Base-by-base conservation (phyloP, 2,329 filamentous ascomycete species). In the Orbilia ellipsospora region DNA sequence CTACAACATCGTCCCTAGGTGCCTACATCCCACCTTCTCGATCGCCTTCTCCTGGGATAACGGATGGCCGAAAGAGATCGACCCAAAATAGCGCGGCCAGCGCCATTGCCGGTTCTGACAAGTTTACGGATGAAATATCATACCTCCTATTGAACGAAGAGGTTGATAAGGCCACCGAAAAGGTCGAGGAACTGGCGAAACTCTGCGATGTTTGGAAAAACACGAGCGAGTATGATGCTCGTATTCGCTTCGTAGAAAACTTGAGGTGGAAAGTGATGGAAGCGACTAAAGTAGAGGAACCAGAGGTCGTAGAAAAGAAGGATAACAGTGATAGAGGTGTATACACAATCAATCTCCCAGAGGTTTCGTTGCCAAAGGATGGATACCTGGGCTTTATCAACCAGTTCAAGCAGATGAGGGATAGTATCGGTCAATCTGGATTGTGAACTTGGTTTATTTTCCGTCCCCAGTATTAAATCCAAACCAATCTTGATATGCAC, bases 161-260 rank as follows among this genome's bases (percentile, higher is more conserved):
- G 15, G 85, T 95, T 7, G 90, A 92, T 77, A 89, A 89, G 69
- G 95, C 95, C 0, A 88, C 88, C 12, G 86, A 86, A 66, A 86
- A 92, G 52, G 89, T 98, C 13, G 90, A 93, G 80, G 89, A 92
- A 80, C 85, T 98, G 67, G 90, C 93, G 80, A 87, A 89, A 77
- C 83, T 98, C 77, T 88, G 89, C 2, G 84, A 84, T n/a, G 89
- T 99, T 20, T 99, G 95, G 94, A 94, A 91, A 81, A 93, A 93
- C n/a, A 97, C 95, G 1, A 91, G 92, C 0, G 95, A 99, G 83
- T 95, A 98, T 82, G 96, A 92, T 83, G 92, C 93, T 4, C 86
- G 95, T 63, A 84, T 84, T 8, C 91, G 88, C 80, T 93, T 97
- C 81, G 90, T 99, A 16, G 94, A 98, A 78, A 87, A 87, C 61